These are phyloP conservation scores for Plectranthus barbatus DNA, from an alignment of 257 asterid genomes.

Conservation along the genomic window DNA sequence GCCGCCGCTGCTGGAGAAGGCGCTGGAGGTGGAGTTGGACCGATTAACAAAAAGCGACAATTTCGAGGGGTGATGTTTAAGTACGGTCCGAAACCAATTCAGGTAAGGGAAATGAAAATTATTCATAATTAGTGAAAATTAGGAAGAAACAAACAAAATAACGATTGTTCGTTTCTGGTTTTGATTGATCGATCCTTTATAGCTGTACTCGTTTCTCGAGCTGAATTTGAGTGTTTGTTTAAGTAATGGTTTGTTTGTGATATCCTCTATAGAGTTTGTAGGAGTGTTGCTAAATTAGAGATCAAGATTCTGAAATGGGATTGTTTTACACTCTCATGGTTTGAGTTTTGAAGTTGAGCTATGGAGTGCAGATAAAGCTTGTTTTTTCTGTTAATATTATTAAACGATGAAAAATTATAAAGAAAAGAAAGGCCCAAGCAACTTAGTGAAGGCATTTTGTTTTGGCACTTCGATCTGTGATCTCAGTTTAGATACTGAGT, in stretches of 20 bases:
- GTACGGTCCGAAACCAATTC: conserved; percentile 71
- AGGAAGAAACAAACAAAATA: not conserved
- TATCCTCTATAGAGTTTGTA: not conserved
- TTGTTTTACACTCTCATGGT: not conserved
- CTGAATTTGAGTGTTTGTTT: conserved; percentile 2
- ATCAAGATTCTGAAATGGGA: conserved; percentile 10
- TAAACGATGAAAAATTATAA: not conserved
- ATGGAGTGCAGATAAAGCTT: not conserved
- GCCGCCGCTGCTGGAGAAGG: conserved; percentile 26
- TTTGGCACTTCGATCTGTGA: not conserved
- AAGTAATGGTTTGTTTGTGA: not conserved
- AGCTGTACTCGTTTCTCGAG: conserved; percentile 7
- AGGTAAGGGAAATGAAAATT: conserved; percentile 32
- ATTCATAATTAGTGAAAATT: not conserved
- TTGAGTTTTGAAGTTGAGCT: conserved; percentile 3
- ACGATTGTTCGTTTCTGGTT: not conserved
- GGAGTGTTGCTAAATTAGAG: conserved; percentile 6
- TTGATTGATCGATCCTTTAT: not conserved
- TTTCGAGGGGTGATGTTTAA: conserved; percentile 79
- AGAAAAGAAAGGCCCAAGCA: not conserved
- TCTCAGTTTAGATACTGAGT: not conserved
- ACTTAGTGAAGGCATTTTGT: not conserved
- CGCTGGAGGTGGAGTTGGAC: conserved; percentile 41
- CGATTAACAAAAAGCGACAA: conserved; percentile 64
- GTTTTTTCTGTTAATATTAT: not conserved